These are phyloP conservation scores for Saccharomyces hybrid DNA, from an alignment of 1,139 yeast species.

Conservation along the genomic window DNA sequence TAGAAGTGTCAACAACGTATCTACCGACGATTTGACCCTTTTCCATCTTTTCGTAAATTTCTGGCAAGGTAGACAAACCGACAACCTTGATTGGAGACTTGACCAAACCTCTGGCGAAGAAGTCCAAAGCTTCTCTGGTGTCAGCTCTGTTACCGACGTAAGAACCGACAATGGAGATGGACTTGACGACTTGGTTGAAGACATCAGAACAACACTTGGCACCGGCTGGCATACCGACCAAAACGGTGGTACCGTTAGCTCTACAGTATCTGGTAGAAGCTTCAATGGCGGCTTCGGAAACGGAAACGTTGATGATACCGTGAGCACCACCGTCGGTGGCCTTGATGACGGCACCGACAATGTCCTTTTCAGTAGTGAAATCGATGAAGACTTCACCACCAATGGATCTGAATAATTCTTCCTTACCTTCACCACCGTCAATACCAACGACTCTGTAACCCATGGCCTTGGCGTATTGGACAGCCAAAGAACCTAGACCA, in stretches of 20 bases:
- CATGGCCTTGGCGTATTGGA: slow-evolving; percentile 59
- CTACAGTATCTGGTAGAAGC: slow-evolving; percentile 52
- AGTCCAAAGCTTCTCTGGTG: slow-evolving; percentile 53
- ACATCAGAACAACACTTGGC: slow-evolving; percentile 48
- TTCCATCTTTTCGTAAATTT: slow-evolving; percentile 50
- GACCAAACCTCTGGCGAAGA: slow-evolving; percentile 53
- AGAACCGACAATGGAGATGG: slow-evolving; percentile 49
- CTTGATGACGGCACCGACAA: slow-evolving; percentile 41
- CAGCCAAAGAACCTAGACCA: slow-evolving; percentile 60
- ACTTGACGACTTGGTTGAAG: slow-evolving; percentile 47
- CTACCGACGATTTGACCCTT: slow-evolving; percentile 56
- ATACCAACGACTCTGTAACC: slow-evolving; percentile 55
- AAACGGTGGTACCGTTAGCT: slow-evolving; percentile 52
- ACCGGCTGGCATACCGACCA: slow-evolving; percentile 58
- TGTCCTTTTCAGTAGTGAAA: slow-evolving; percentile 44
- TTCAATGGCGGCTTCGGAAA: slow-evolving; percentile 48
- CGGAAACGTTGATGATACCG: slow-evolving; percentile 56
- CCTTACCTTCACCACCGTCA: slow-evolving; percentile 57
- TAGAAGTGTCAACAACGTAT: slow-evolving; percentile 53
- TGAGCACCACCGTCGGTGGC: slow-evolving; percentile 57
- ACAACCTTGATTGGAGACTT: slow-evolving; percentile 54
- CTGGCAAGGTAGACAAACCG: slow-evolving; percentile 49
- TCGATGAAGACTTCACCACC: slow-evolving; percentile 56
- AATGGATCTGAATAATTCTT: slow-evolving; percentile 40
- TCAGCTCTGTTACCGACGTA: slow-evolving; percentile 65